Evolutionary conservation across 2,329 filamentous ascomycete species (phyloP).

Genomic region (Xylariaceae sp.): DNA sequence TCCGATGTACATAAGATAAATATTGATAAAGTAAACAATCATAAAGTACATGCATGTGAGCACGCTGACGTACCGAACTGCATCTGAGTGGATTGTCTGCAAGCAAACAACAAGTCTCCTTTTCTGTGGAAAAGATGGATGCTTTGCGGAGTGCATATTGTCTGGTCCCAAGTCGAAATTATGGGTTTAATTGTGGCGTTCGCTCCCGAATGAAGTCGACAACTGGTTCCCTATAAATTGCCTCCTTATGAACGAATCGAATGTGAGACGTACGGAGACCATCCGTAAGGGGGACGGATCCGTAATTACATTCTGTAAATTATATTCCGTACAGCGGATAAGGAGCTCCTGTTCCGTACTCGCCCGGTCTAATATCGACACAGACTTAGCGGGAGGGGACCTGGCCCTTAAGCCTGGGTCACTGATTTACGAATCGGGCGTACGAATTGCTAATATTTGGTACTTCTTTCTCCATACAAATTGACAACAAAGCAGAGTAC

Average conservation of each 20-base stretch:
- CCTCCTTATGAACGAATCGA: not conserved
- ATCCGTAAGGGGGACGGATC: not conserved
- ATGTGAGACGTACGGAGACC: not conserved
- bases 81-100: no score
- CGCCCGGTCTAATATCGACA: not conserved
- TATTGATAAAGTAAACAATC: not conserved
- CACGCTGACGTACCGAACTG: not conserved
- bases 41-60: not conserved
- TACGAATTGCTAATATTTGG: not conserved
- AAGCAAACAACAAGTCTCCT: not conserved
- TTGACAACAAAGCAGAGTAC: not conserved
- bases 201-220: no score
- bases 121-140: not conserved
- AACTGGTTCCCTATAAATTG: not conserved
- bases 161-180: no score
- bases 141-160: no score
- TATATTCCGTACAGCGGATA: not conserved
- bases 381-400: not conserved
- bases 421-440: not conserved
- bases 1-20: conserved; percentile 15
- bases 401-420: not conserved
- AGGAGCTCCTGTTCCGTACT: not conserved
- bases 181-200: not conserved
- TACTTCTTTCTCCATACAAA: not conserved
- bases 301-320: not conserved